Percentiles rank a stretch among this genome's conserved stretches.
Evolutionary conservation across 129 eudicot species (phyloP).

Genomic region (Ambrosia artemisiifolia): DNA sequence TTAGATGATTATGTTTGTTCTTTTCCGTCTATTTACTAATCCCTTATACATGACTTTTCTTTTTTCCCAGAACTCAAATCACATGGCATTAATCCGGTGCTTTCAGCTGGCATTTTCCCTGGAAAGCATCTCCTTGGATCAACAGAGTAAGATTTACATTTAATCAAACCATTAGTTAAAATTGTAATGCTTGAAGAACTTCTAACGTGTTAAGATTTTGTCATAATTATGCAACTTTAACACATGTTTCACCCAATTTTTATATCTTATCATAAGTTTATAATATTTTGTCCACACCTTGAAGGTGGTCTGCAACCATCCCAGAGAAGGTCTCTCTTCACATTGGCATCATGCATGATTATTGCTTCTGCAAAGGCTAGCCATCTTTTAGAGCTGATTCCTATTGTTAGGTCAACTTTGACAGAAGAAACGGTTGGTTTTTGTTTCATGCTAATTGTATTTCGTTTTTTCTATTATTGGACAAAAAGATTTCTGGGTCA

Average conservation of each 20-base stretch:
- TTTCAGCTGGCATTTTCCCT: conserved; percentile 82
- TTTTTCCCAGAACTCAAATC: conserved; percentile 54
- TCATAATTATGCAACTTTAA: not conserved
- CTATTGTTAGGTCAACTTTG: conserved; percentile 55
- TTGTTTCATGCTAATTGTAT: conserved; percentile 15
- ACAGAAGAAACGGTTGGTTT: conserved; percentile 61
- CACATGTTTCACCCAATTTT: not conserved
- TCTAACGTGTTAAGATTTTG: not conserved
- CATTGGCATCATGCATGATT: conserved; percentile 69
- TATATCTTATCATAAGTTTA: not conserved
- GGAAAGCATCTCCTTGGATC: conserved; percentile 54
- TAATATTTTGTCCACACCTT: conserved; percentile 9
- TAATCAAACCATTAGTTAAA: not conserved
- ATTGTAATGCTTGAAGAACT: not conserved
- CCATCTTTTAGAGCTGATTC: conserved; percentile 58
- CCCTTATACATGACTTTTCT: conserved; percentile 9
- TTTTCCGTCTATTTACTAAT: conserved; percentile 5
- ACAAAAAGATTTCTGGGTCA: not conserved
- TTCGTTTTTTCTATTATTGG: not conserved
- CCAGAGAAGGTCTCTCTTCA: conserved; percentile 66
- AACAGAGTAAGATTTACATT: conserved; percentile 43
- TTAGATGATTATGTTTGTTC: not conserved
- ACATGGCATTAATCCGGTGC: conserved; percentile 56
- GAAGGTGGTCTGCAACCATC: conserved; percentile 63
- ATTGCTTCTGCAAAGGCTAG: conserved; percentile 63